A percentile compares a stretch with the other conserved stretches of the same genome.
These are phyloP conservation scores for Plantago rigida DNA, from an alignment of 305 asterid genomes.

Conservation along the genomic window DNA sequence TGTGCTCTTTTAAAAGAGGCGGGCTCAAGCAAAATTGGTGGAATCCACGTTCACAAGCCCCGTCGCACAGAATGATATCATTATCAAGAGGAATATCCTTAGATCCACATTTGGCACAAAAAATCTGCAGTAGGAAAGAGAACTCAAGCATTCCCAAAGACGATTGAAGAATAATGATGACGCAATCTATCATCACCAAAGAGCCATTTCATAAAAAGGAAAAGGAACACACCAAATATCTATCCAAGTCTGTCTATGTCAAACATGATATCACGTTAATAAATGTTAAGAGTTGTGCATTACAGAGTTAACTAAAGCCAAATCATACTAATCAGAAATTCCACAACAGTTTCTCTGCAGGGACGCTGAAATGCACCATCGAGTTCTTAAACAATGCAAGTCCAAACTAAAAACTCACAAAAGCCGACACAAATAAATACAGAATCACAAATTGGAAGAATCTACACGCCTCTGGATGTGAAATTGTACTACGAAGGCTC, in stretches of 20 bases:
- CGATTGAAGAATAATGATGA: conserved; percentile 10
- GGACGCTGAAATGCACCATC: background rate
- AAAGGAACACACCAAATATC: conserved; percentile 1
- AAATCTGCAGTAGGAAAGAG: conserved; percentile 57
- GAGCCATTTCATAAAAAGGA: background rate
- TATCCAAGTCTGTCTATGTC: background rate
- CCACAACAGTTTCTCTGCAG: background rate
- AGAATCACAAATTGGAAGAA: background rate
- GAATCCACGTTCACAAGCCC: conserved; percentile 94
- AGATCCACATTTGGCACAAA: conserved; percentile 92
- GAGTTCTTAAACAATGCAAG: too few species aligned
- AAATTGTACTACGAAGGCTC: background rate
- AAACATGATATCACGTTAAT: conserved; percentile 11
- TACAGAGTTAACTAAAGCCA: conserved; percentile 2
- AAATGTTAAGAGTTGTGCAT: conserved; percentile 1
- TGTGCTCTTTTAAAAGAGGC: conserved; percentile 69
- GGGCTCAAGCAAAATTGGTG: conserved; percentile 94
- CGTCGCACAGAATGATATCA: conserved; percentile 92
- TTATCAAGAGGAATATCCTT: conserved; percentile 72
- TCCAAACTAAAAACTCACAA: too few species aligned
- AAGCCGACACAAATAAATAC: too few species aligned
- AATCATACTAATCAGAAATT: background rate
- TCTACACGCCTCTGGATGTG: background rate
- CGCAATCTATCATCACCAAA: conserved; percentile 15
- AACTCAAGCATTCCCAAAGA: conserved; percentile 22